Evolutionary conservation across 2,329 filamentous ascomycete species (phyloP).

Genomic region (Alternaria gansuensis): DNA sequence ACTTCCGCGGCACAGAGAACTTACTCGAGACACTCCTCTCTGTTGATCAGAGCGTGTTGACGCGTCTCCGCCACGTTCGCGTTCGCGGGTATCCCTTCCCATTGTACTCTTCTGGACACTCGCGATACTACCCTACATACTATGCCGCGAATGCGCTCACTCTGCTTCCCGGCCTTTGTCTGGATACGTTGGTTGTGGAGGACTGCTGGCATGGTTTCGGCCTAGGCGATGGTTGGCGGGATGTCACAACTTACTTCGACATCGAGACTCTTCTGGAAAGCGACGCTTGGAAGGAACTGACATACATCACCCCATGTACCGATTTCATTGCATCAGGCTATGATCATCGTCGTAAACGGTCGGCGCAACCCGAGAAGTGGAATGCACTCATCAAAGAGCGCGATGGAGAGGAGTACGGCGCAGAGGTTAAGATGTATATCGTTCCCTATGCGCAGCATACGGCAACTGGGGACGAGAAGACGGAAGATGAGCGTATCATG

Average conservation of each 20-base stretch:
- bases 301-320: slow-evolving; percentile 46
- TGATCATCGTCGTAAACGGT: slow-evolving; percentile 41
- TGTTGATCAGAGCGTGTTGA: slow-evolving; percentile 43
- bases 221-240: slow-evolving; percentile 46
- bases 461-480: slow-evolving; percentile 24
- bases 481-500: slow-evolving; percentile 33
- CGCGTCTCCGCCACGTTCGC: slow-evolving; percentile 44
- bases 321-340: slow-evolving; percentile 50
- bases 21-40: slow-evolving; percentile 46
- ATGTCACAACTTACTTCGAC: slow-evolving; percentile 49
- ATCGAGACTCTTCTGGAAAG: slow-evolving; percentile 45
- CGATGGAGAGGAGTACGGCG: slow-evolving; percentile 43
- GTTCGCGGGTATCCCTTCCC: slow-evolving; percentile 49
- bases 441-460: slow-evolving; percentile 30
- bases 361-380: slow-evolving; percentile 46
- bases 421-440: slow-evolving; percentile 48
- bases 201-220: slow-evolving; percentile 51
- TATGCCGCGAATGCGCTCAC: slow-evolving; percentile 45
- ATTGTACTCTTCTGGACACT: slow-evolving; percentile 35
- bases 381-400: slow-evolving; percentile 41
- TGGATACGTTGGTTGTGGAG: slow-evolving; percentile 45
- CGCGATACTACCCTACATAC: slow-evolving; percentile 47
- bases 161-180: slow-evolving; percentile 45
- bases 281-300: slow-evolving; percentile 47
- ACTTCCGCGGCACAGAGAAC: slow-evolving; percentile 48